Percentiles rank a stretch among this genome's conserved stretches.
Evolutionary conservation across 2,329 filamentous ascomycete species (phyloP).

Genomic region (Arthrinium phaeospermum): DNA sequence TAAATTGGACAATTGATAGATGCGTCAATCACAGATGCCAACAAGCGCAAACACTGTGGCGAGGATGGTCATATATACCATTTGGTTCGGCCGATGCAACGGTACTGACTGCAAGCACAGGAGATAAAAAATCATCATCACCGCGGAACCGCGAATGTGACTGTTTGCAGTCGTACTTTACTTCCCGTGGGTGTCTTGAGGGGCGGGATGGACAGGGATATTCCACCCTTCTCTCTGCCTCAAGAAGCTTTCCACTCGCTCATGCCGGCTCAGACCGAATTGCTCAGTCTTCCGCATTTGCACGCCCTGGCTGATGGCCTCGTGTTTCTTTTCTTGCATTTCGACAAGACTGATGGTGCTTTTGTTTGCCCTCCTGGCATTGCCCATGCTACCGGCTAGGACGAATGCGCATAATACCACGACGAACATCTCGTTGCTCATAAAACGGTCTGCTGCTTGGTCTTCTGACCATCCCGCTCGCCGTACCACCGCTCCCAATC

Average conservation of each 20-base stretch:
- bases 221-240: constrained; percentile 66
- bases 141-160: background rate
- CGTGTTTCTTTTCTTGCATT: constrained; percentile 68
- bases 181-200: background rate
- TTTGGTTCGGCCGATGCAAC: background rate
- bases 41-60: background rate
- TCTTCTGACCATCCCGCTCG: constrained; percentile 49
- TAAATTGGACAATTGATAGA: background rate
- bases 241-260: constrained; percentile 79
- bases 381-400: constrained; percentile 72
- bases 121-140: background rate
- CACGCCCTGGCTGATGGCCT: constrained; percentile 67
- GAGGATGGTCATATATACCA: background rate
- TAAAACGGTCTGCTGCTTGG: constrained; percentile 64
- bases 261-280: constrained; percentile 60
- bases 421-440: constrained; percentile 82
- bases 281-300: constrained; percentile 58
- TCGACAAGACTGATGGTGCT: constrained; percentile 69
- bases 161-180: background rate
- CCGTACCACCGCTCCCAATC: constrained; percentile 89
- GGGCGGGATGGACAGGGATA: constrained; percentile 21
- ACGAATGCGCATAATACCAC: constrained; percentile 73
- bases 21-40: too few species aligned
- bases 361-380: constrained; percentile 72
- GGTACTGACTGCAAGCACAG: background rate